These are phyloP conservation scores for Candida sonorensis DNA, from an alignment of 805 yeast genomes.

Conservation along the genomic window DNA sequence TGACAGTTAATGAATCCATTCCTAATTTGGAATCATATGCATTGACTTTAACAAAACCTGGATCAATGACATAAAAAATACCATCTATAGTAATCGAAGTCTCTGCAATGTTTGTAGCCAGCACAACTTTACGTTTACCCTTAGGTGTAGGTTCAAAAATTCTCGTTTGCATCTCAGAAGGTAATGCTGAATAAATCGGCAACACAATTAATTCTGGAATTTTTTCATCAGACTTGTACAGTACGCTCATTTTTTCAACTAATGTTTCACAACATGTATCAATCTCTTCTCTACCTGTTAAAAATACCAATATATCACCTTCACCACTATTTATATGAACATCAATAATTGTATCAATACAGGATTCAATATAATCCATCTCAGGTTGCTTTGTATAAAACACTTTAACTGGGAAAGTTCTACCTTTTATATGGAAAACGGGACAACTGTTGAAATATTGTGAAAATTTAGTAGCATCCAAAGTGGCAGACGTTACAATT, in stretches of 20 bases:
- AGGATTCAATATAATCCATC: slow-evolving; percentile 76
- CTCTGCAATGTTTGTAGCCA: slow-evolving; percentile 96
- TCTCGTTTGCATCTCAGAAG: slow-evolving; percentile 81
- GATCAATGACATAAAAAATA: slow-evolving; percentile 84
- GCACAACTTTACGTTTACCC: slow-evolving; percentile 78
- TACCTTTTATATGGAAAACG: slow-evolving; percentile 76
- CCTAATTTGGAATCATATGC: slow-evolving; percentile 84
- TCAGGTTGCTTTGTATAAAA: slow-evolving; percentile 78
- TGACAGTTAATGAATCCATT: slow-evolving; percentile 79
- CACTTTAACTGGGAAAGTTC: slow-evolving; percentile 86
- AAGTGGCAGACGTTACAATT: slow-evolving; percentile 88
- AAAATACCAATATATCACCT: slow-evolving; percentile 78
- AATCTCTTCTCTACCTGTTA: slow-evolving; percentile 93
- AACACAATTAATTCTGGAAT: slow-evolving; percentile 64
- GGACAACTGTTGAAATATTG: slow-evolving; percentile 76
- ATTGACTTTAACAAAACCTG: slow-evolving; percentile 89
- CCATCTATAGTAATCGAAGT: slow-evolving; percentile 96
- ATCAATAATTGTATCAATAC: slow-evolving; percentile 78
- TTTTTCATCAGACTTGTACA: slow-evolving; percentile 43
- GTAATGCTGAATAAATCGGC: slow-evolving; percentile 88
- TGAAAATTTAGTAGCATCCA: slow-evolving; percentile 84
- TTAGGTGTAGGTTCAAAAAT: slow-evolving; percentile 87
- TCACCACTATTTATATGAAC: slow-evolving; percentile 72
- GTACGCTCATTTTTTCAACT: slow-evolving; percentile 50
- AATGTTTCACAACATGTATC: slow-evolving; percentile 80